Evolutionary conservation across 768 basidiomycete species (phyloP), one percentile per base, ranked within the genome.

Genomic region (Rhodotorula toruloides): DNA sequence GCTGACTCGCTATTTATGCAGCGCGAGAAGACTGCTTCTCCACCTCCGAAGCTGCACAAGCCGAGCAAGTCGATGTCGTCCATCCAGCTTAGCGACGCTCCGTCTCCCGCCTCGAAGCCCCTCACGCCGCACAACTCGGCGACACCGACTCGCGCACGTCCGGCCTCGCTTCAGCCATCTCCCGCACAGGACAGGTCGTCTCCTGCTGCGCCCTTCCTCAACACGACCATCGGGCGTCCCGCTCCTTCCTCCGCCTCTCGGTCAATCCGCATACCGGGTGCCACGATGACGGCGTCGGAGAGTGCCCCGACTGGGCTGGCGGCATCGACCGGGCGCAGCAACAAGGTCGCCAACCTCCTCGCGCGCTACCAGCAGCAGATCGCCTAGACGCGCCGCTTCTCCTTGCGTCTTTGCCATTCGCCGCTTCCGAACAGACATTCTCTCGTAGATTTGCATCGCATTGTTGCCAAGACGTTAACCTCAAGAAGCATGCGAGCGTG

Each of bases 161-260:
- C 43, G 12, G 19, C 21, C 25, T n/a, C 52, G 27, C 43, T 55
- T 1, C 32, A n/a, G 29, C n/a, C n/a, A n/a, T n/a, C 27, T n/a
- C 21, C 42, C 55, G 48, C 25, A 29, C 17, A 27, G 37, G 43
- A 27, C 29, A 34, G 59, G 19, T 31, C 66, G 1, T 39, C 49
- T 1, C 52, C 62, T 9, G 68, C 68, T 5, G 58, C 57, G 25
- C 63, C 64, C 1, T 70, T 70, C 61, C 60, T 70, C 47, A 70
- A 66, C 57, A 66, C 69, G 31, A 70, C 69, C 0, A 53, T 66
- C 21, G 63, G 63, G 5, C 60, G 60, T 12, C 27, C 59, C 1
- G 16, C 53, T 0, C 14, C 39, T 2, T 19, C 57, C 8, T 25
- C 58, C 4, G 8, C 40, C 4, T 22, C 39, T 10, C 3, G 31